Conservation (phyloP, 805 yeast species). For the Candida wancherniae region DNA sequence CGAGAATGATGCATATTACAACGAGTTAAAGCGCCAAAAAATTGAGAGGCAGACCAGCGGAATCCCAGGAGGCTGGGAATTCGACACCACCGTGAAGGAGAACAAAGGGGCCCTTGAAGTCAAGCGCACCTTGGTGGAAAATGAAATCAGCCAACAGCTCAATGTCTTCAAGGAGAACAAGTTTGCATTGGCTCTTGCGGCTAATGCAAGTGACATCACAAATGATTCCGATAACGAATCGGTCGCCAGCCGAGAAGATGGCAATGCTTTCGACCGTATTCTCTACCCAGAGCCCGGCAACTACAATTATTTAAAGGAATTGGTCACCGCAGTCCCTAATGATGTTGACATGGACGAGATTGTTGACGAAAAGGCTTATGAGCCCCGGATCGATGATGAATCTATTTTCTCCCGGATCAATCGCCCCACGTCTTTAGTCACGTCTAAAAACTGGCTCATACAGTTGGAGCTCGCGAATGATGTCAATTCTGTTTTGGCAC, state of each 20-base stretch:
- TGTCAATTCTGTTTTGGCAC: conserved; percentile 38
- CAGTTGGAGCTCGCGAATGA: conserved; percentile 55
- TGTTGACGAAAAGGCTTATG: conserved; percentile 62
- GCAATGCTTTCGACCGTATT: conserved; percentile 12
- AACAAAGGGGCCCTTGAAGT: conserved; percentile 20
- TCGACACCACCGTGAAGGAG: conserved; percentile 11
- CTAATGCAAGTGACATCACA: conserved; percentile 30
- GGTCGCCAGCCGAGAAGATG: conserved; percentile 10
- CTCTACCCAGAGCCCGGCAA: conserved; percentile 15
- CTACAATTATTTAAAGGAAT: conserved; percentile 31
- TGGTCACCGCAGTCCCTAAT: conserved; percentile 30
- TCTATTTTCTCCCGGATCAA: conserved; percentile 32
- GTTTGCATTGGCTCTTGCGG: conserved; percentile 20
- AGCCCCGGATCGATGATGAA: conserved; percentile 52
- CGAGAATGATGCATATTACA: conserved; percentile 24
- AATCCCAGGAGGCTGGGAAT: conserved; percentile 38
- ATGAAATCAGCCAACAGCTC: conserved; percentile 28
- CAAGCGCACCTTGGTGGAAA: conserved; percentile 27
- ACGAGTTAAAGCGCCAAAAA: conserved; percentile 34
- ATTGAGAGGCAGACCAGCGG: conserved; percentile 24
- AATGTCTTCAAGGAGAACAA: conserved; percentile 19
- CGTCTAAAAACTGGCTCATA: conserved; percentile 57
- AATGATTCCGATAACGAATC: conserved; percentile 23
- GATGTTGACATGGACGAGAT: conserved; percentile 31
- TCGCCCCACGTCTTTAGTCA: conserved; percentile 42